Evolutionary conservation across 768 basidiomycete species (phyloP).

Genomic region (Amanita inopinata): DNA sequence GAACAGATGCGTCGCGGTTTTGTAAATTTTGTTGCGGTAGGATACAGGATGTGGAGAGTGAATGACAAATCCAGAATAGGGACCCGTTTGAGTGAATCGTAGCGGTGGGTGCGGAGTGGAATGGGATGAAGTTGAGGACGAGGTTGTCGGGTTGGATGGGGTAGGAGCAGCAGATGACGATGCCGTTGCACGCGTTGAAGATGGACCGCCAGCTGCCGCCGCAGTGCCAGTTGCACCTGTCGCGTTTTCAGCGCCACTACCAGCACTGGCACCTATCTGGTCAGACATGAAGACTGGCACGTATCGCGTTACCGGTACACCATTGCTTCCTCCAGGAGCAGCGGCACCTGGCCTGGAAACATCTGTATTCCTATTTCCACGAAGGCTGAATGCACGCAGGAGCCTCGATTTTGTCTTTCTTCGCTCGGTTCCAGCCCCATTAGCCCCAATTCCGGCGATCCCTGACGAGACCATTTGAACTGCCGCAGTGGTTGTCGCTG

Average conservation of each 20-base stretch:
- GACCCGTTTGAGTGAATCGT: conserved; percentile 30
- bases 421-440: conserved; percentile 12
- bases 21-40: conserved; percentile 46
- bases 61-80: conserved; percentile 46
- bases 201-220: conserved; percentile 12
- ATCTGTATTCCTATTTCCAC: conserved; percentile 11
- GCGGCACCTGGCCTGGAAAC: not conserved
- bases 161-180: conserved; percentile 5
- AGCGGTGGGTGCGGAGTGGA: conserved; percentile 20
- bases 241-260: too few relatives aligned
- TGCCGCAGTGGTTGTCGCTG: conserved; percentile 24
- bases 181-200: not conserved
- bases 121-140: not conserved
- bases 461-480: not conserved
- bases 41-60: conserved; percentile 56
- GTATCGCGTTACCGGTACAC: conserved; percentile 4
- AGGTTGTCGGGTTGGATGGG: not conserved
- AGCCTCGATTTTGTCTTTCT: conserved; percentile 30
- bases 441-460: conserved; percentile 11
- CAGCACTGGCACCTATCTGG: not conserved
- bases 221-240: too few relatives aligned
- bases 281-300: conserved; percentile 3
- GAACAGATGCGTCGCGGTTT: conserved; percentile 65
- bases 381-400: conserved; percentile 34
- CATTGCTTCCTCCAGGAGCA: conserved; percentile 8